phyloP scores from a whole-genome alignment of 164 flowering plant species.

The Annona cherimola region DNA sequence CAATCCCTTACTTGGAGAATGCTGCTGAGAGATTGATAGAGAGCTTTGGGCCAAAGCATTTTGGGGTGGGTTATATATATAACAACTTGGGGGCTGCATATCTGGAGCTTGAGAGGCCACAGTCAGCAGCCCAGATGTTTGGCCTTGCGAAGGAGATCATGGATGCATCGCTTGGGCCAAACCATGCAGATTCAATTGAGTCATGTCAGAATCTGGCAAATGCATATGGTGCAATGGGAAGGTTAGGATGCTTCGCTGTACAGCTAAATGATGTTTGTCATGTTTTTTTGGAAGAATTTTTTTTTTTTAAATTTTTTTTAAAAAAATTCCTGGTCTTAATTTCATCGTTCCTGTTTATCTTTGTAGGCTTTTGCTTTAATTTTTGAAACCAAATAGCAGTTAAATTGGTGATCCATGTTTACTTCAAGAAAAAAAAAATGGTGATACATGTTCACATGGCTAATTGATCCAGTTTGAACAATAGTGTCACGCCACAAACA shows the following conservation, averaged over 20 bases:
- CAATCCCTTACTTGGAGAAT: conserved; percentile 82
- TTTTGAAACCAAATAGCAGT: background rate
- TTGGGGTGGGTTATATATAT: conserved; percentile 85
- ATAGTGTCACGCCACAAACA: too few species aligned
- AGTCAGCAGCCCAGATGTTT: conserved; percentile 91
- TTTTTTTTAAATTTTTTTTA: too few species aligned
- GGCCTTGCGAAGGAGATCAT: conserved; percentile 85
- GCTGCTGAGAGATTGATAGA: conserved; percentile 77
- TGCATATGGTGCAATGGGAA: conserved; percentile 74
- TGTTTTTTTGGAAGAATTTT: background rate
- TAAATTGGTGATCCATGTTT: background rate
- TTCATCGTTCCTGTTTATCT: background rate
- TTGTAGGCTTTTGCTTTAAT: background rate
- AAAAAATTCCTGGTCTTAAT: too few species aligned
- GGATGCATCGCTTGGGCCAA: conserved; percentile 88
- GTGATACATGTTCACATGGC: background rate
- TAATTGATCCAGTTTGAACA: too few species aligned
- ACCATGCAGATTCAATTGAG: conserved; percentile 81
- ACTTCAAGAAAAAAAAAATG: background rate
- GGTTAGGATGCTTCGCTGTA: conserved; percentile 35
- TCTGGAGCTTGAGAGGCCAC: conserved; percentile 79
- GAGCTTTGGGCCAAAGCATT: conserved; percentile 86
- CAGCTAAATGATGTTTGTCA: background rate
- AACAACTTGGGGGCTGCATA: conserved; percentile 93
- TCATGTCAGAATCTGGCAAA: conserved; percentile 87